Evolutionary conservation across 1,284 basidiomycete species (phyloP).

Genomic region (Puccinia brachypodii): DNA sequence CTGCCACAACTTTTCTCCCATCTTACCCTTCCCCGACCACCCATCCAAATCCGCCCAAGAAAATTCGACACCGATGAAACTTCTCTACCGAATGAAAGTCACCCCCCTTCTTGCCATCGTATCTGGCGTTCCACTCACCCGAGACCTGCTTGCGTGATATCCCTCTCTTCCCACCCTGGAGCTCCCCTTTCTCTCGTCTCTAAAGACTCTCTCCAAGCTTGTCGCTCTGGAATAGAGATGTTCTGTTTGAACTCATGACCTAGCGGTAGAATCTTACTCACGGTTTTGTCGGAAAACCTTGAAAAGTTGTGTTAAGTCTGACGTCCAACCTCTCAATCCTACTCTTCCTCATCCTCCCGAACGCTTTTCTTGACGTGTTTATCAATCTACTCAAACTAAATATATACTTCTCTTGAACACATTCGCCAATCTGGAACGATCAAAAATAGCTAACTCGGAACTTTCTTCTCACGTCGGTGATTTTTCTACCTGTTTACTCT

Average conservation of each 20-base stretch:
- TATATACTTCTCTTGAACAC: background rate
- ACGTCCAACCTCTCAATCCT: background rate
- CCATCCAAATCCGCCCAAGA: no score
- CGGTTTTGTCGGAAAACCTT: slow-evolving; percentile 4
- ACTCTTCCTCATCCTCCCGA: no score
- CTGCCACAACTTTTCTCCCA: no score
- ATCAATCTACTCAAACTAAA: slow-evolving; percentile 7
- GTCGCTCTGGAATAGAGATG: background rate
- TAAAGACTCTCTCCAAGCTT: background rate
- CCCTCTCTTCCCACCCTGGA: background rate
- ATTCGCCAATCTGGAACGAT: background rate
- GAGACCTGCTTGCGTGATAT: background rate
- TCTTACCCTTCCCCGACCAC: background rate
- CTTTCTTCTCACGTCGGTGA: slow-evolving; percentile 40
- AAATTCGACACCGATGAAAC: no score
- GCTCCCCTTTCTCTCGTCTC: background rate
- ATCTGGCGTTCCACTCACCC: background rate
- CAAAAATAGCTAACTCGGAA: slow-evolving; percentile 41
- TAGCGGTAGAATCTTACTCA: background rate
- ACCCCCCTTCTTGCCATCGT: background rate
- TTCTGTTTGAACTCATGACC: background rate
- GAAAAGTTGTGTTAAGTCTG: slow-evolving; percentile 1
- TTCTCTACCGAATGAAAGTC: no score
- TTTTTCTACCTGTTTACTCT: slow-evolving; percentile 22
- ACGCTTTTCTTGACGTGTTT: background rate